Conservation (phyloP, 768 basidiomycete genomes). For the Nidularia pulvinata region DNA sequence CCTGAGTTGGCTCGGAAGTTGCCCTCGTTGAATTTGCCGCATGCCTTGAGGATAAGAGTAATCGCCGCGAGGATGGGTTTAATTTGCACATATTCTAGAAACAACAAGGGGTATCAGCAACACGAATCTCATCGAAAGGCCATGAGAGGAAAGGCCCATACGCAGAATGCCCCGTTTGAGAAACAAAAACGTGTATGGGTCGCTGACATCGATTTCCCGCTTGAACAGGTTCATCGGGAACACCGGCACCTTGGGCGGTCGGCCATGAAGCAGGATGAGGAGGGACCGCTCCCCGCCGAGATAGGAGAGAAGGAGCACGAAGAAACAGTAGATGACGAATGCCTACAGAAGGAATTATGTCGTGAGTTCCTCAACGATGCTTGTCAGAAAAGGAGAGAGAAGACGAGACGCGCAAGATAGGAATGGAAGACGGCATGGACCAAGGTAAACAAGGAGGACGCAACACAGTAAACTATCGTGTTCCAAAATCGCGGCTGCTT, state of each 20-base stretch:
- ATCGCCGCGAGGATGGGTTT: constrained; percentile 88
- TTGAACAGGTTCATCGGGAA: constrained; percentile 87
- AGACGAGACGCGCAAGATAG: too few species aligned
- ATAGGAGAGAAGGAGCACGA: constrained; percentile 78
- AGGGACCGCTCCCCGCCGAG: constrained; percentile 94
- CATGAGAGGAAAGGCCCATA: constrained; percentile 26
- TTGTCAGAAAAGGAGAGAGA: too few species aligned
- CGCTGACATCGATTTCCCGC: constrained; percentile 88
- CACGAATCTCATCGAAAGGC: too few species aligned
- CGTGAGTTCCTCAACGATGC: too few species aligned
- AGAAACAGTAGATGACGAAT: constrained; percentile 95
- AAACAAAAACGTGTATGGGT: constrained; percentile 93
- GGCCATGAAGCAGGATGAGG: constrained; percentile 88
- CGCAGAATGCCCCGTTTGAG: constrained; percentile 95
- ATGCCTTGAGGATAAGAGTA: constrained; percentile 85
- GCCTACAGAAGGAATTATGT: constrained; percentile 44
- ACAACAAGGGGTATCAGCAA: not conserved
- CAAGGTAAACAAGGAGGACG: too few species aligned
- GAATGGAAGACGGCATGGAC: too few species aligned
- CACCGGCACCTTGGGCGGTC: constrained; percentile 84
- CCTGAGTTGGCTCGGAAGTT: constrained; percentile 83
- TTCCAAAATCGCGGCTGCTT: too few species aligned
- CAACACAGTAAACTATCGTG: too few species aligned
- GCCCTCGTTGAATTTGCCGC: constrained; percentile 90
- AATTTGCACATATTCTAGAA: constrained; percentile 92